A percentile compares a stretch with the other conserved stretches of the same genome.
Evolutionary conservation across 306 rosid species (phyloP).

Genomic region (Gastrolobium villosum): DNA sequence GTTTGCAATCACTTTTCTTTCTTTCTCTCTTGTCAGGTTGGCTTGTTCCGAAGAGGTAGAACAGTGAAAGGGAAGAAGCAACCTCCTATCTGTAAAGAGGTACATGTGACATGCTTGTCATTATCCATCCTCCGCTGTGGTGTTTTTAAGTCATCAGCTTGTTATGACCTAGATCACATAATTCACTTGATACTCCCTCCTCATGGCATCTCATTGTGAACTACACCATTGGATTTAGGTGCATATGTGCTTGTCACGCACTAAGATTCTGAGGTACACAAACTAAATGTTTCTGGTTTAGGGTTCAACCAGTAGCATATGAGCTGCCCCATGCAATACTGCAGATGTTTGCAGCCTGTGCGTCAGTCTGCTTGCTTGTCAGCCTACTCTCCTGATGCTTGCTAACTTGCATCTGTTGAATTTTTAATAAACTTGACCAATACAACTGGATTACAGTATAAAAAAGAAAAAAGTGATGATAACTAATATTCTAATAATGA

Average conservation of each 20-base stretch:
- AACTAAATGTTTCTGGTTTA: slow-evolving; percentile 23
- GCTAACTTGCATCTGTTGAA: slow-evolving; percentile 30
- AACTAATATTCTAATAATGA: slow-evolving; percentile 14
- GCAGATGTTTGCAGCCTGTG: not conserved
- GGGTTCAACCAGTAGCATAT: slow-evolving; percentile 11
- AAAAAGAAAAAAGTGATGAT: not conserved
- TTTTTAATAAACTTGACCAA: slow-evolving; percentile 15
- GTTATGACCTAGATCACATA: slow-evolving; percentile 24
- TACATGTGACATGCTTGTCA: slow-evolving; percentile 49
- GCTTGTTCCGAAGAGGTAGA: slow-evolving; percentile 87
- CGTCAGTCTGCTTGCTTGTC: slow-evolving; percentile 27
- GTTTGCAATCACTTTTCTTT: slow-evolving; percentile 40
- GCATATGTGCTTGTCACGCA: slow-evolving; percentile 25
- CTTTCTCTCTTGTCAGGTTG: slow-evolving; percentile 65
- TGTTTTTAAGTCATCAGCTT: slow-evolving; percentile 29
- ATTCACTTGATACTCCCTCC: slow-evolving; percentile 34
- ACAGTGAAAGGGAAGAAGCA: slow-evolving; percentile 82
- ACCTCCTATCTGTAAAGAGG: slow-evolving; percentile 94
- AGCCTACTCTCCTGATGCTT: slow-evolving; percentile 19
- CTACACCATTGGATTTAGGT: slow-evolving; percentile 33
- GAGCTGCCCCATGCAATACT: slow-evolving; percentile 20
- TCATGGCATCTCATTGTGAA: not conserved
- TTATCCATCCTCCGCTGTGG: slow-evolving; percentile 1
- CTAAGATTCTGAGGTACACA: slow-evolving; percentile 17
- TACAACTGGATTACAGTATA: not conserved